Conservation (phyloP, 345 rosid species). For the Brassica carinata region DNA sequence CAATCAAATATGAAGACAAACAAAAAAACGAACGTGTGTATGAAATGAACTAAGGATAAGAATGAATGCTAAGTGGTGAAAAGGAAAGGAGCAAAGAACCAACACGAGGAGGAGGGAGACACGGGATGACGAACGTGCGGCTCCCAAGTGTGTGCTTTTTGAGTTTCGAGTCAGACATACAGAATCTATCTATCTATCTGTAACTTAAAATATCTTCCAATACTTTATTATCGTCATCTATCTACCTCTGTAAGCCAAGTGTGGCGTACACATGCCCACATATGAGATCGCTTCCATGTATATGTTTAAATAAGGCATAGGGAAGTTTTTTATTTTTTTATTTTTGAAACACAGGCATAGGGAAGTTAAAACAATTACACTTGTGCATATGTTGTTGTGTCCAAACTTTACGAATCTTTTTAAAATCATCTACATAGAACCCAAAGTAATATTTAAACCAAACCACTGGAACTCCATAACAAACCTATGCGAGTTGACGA, state of each 20-base stretch:
- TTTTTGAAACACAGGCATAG: no score
- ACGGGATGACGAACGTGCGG: slow-evolving; percentile 39
- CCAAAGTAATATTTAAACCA: neutral
- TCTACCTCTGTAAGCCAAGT: neutral
- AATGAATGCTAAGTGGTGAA: slow-evolving; percentile 9
- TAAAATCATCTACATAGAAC: neutral
- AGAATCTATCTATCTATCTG: slow-evolving; percentile 14
- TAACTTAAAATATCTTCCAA: neutral
- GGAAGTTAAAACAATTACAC: neutral
- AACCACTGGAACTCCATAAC: neutral
- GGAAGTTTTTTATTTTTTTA: neutral
- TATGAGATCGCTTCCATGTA: neutral
- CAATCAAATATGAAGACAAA: neutral
- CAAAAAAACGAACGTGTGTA: neutral
- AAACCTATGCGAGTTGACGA: neutral
- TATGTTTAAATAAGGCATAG: neutral
- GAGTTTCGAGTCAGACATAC: slow-evolving; percentile 16
- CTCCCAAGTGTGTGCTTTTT: neutral
- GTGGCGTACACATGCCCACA: neutral
- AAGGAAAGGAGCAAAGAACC: slow-evolving; percentile 1
- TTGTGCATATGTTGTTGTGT: neutral
- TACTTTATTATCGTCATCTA: neutral
- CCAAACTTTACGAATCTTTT: neutral
- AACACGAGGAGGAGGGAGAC: neutral
- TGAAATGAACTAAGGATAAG: slow-evolving; percentile 22